Evolutionary conservation across 2,329 filamentous ascomycete genomes (phyloP).

Genomic region (Fusarium veterinarium): DNA sequence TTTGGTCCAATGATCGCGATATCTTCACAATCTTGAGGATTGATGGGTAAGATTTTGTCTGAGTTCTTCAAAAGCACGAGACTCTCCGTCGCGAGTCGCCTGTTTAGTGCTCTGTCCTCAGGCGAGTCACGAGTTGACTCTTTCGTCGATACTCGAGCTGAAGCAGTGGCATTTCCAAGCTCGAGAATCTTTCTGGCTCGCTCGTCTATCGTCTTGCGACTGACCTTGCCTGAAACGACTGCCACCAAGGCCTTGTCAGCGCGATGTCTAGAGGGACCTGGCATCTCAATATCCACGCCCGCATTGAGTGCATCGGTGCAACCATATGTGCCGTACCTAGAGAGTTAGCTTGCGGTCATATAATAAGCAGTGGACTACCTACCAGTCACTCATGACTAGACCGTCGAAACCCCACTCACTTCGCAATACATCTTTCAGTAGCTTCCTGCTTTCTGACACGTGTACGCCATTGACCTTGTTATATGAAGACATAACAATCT

Average conservation of each 20-base stretch:
- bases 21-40: constrained; percentile 45
- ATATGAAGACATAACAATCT: constrained; percentile 69
- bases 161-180: background rate
- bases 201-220: background rate
- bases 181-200: constrained; percentile 15
- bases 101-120: constrained; percentile 12
- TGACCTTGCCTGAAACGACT: constrained; percentile 5
- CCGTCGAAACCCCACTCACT: constrained; percentile 24
- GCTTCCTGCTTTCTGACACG: constrained; percentile 17
- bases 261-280: constrained; percentile 17
- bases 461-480: constrained; percentile 54
- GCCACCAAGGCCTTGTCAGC: constrained; percentile 9
- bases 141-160: constrained; percentile 4
- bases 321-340: constrained; percentile 25
- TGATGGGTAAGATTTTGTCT: constrained; percentile 63
- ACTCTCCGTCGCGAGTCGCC: constrained; percentile 46
- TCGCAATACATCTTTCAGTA: constrained; percentile 14
- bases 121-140: constrained; percentile 23
- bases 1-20: constrained; percentile 67
- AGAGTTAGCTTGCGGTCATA: background rate
- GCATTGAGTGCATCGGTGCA: constrained; percentile 18
- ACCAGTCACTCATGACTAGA: constrained; percentile 34
- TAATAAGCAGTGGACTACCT: background rate
- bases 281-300: constrained; percentile 27
- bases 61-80: constrained; percentile 76